These are phyloP conservation scores for Backusella liffmaniae DNA, from an alignment of 192 early-diverging fungal genomes.

Conservation along the genomic window DNA sequence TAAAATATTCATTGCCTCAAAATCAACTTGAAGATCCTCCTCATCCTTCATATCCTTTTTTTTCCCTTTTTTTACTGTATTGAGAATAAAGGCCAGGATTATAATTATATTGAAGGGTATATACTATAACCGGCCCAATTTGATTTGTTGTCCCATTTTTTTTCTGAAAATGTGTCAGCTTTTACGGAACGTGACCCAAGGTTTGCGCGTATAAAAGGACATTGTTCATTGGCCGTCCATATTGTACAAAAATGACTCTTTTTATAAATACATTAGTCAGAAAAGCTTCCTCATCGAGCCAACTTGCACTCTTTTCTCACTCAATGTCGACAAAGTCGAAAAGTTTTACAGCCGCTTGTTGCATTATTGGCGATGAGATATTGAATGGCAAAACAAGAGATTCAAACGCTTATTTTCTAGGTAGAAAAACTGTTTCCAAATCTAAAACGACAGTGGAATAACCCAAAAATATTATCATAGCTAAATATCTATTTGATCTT, in stretches of 20 bases:
- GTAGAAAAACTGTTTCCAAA: constrained; percentile 16
- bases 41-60: no score
- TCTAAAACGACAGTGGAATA: not conserved
- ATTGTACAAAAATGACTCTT: not conserved
- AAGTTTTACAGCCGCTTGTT: constrained; percentile 45
- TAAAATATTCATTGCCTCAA: no score
- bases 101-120: no score
- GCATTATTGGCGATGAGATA: constrained; percentile 74
- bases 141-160: no score
- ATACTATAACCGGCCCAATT: no score
- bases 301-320: not conserved
- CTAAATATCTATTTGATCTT: constrained; percentile 55
- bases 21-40: no score
- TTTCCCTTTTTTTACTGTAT: no score
- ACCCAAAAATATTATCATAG: constrained; percentile 21
- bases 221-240: not conserved
- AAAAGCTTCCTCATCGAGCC: not conserved
- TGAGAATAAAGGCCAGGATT: no score
- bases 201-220: not conserved
- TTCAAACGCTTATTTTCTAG: constrained; percentile 56
- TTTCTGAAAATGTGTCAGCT: no score
- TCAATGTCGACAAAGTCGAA: not conserved
- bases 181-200: no score
- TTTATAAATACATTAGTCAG: not conserved
- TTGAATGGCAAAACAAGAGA: constrained; percentile 70